Percentiles rank a stretch among this genome's conserved stretches.
These are phyloP conservation scores for Spinacia oleracea DNA, from an alignment of 179 eudicot genomes.

Conservation along the genomic window DNA sequence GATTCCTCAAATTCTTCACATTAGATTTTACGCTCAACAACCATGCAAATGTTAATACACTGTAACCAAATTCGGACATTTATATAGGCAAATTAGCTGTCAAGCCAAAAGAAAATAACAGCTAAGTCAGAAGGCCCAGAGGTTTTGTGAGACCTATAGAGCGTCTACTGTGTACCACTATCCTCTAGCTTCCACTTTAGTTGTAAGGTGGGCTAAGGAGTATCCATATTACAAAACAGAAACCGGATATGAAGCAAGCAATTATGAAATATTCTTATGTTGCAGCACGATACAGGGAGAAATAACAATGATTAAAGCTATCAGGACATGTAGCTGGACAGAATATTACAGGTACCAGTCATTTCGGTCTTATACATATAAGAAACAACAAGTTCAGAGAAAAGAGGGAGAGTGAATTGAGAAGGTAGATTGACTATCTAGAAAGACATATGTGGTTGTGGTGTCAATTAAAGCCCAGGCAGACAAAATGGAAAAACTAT, in stretches of 20 bases:
- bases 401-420: neutral
- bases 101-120: neutral
- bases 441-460: neutral
- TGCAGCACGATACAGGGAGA: neutral
- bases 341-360: neutral
- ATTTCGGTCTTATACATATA: neutral
- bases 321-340: neutral
- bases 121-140: neutral
- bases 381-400: neutral
- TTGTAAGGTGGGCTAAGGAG: neutral
- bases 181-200: neutral
- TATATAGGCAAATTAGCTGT: neutral
- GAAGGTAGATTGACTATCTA: neutral
- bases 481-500: neutral
- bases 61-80: neutral
- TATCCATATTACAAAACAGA: neutral
- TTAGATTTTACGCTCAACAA: neutral
- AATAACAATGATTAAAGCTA: neutral
- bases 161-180: neutral
- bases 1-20: neutral
- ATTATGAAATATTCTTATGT: neutral
- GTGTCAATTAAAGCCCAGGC: neutral
- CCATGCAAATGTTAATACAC: neutral
- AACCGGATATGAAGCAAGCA: neutral
- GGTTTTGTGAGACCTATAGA: no score